A percentile compares a stretch with the other conserved stretches of the same genome.
These are phyloP conservation scores for Baudoinia panamericana DNA, from an alignment of 495 filamentous ascomycete genomes.

Conservation along the genomic window DNA sequence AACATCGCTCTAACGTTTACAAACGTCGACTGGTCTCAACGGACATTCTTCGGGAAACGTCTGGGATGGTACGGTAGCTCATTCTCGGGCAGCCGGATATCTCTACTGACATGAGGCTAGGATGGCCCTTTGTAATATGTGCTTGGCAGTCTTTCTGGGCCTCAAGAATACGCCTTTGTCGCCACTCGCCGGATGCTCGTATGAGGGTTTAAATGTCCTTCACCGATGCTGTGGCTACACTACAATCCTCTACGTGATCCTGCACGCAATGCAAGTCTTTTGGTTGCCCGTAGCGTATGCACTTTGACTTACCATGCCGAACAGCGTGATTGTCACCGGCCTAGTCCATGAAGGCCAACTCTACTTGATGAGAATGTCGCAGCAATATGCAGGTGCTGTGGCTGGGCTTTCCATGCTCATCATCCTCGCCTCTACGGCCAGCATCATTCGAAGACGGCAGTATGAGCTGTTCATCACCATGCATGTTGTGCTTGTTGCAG, in stretches of 20 bases:
- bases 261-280: constrained; percentile 30
- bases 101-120: constrained; percentile 26
- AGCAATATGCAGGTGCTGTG: constrained; percentile 27
- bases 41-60: neutral
- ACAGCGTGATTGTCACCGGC: constrained; percentile 29
- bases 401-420: constrained; percentile 38
- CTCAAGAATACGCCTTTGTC: constrained; percentile 49
- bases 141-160: constrained; percentile 44
- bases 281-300: too few species aligned
- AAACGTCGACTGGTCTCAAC: neutral
- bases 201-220: constrained; percentile 47
- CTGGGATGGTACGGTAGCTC: neutral
- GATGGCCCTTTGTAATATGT: constrained; percentile 41
- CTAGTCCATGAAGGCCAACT: constrained; percentile 25
- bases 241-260: constrained; percentile 33
- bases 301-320: too few species aligned
- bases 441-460: constrained; percentile 27
- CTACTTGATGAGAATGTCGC: constrained; percentile 1
- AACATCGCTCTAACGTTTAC: constrained; percentile 1
- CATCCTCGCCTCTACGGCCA: constrained; percentile 25
- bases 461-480: constrained; percentile 49
- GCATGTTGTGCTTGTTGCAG: constrained; percentile 40
- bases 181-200: constrained; percentile 43
- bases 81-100: neutral
- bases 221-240: constrained; percentile 47